A percentile compares a stretch with the other conserved stretches of the same genome.
These are phyloP conservation scores for Leishmania tarentolae DNA, from an alignment of 208 protist species.

Conservation along the genomic window DNA sequence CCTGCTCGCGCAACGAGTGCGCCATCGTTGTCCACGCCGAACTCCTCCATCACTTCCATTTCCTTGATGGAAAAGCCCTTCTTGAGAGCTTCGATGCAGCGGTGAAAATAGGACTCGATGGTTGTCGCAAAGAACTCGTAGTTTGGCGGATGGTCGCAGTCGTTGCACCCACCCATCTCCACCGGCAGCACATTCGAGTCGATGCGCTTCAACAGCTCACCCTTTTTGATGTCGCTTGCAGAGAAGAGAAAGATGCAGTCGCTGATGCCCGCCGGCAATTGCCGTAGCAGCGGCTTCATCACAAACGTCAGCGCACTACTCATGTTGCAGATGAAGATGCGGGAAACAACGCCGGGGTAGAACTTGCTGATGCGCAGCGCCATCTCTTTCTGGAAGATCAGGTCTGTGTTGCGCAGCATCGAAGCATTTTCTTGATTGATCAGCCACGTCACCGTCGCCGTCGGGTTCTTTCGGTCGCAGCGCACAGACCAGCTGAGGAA, in stretches of 20 bases:
- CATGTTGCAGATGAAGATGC: slow-evolving; percentile 82
- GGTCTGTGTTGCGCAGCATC: slow-evolving; percentile 69
- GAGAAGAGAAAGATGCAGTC: slow-evolving; percentile 74
- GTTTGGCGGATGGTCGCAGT: slow-evolving; percentile 59
- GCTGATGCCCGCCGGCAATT: slow-evolving; percentile 55
- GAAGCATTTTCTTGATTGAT: slow-evolving; percentile 78
- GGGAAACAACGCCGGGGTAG: slow-evolving; percentile 59
- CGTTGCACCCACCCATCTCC: slow-evolving; percentile 67
- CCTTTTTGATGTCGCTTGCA: slow-evolving; percentile 41
- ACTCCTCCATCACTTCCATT: slow-evolving; percentile 73
- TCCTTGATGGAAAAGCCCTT: slow-evolving; percentile 51
- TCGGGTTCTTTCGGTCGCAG: slow-evolving; percentile 42
- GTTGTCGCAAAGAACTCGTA: slow-evolving; percentile 51
- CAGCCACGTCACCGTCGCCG: slow-evolving; percentile 59
- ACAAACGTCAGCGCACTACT: slow-evolving; percentile 54
- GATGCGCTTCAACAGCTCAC: slow-evolving; percentile 64
- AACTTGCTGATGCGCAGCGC: slow-evolving; percentile 79
- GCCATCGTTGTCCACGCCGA: slow-evolving; percentile 50
- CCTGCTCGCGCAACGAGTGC: slow-evolving; percentile 1
- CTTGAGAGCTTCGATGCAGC: slow-evolving; percentile 39
- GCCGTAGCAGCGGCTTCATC: slow-evolving; percentile 71
- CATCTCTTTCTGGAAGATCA: slow-evolving; percentile 78
- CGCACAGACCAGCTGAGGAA: slow-evolving; percentile 71
- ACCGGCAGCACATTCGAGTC: slow-evolving; percentile 65
- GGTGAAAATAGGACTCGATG: slow-evolving; percentile 61